phyloP scores from a whole-genome alignment of 2,329 filamentous ascomycete species.

The Clarireedia paspali region DNA sequence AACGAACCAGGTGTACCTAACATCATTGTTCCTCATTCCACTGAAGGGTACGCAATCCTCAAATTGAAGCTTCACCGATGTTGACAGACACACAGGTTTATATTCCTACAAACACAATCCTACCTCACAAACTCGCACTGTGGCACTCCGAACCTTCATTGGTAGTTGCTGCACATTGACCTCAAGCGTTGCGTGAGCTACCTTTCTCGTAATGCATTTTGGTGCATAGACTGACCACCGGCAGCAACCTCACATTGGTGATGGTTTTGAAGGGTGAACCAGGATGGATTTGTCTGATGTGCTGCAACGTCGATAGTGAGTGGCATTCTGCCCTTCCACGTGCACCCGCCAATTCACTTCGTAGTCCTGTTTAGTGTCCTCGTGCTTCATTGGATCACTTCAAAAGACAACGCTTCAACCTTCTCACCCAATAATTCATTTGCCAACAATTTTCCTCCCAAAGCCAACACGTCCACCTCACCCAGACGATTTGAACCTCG shows the following conservation, averaged over 20 bases:
- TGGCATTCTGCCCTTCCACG: slow-evolving; percentile 6
- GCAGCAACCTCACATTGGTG: slow-evolving; percentile 50
- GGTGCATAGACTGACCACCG: neutral
- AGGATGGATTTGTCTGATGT: slow-evolving; percentile 58
- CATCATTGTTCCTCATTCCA: slow-evolving; percentile 54
- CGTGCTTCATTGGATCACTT: slow-evolving; percentile 54
- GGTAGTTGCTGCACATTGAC: slow-evolving; percentile 49
- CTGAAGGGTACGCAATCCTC: slow-evolving; percentile 39
- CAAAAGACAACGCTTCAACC: slow-evolving; percentile 31
- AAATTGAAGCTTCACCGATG: neutral
- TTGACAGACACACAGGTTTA: slow-evolving; percentile 35
- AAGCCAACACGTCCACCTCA: neutral
- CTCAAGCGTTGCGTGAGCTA: slow-evolving; percentile 48
- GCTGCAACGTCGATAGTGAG: slow-evolving; percentile 56
- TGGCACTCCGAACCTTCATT: slow-evolving; percentile 51
- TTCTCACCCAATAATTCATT: neutral
- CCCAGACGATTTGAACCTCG: neutral
- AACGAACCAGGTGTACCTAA: slow-evolving; percentile 42
- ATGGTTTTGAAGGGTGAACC: slow-evolving; percentile 53
- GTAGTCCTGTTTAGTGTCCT: slow-evolving; percentile 51
- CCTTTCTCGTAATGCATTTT: neutral
- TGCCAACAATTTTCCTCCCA: neutral
- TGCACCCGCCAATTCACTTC: neutral
- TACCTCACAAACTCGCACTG: slow-evolving; percentile 38
- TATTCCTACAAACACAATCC: slow-evolving; percentile 45